Percentiles rank a stretch among this genome's conserved stretches.
phyloP scores from a whole-genome alignment of 352 stramenopile genomes.

The Phytopythium kandeliae region DNA sequence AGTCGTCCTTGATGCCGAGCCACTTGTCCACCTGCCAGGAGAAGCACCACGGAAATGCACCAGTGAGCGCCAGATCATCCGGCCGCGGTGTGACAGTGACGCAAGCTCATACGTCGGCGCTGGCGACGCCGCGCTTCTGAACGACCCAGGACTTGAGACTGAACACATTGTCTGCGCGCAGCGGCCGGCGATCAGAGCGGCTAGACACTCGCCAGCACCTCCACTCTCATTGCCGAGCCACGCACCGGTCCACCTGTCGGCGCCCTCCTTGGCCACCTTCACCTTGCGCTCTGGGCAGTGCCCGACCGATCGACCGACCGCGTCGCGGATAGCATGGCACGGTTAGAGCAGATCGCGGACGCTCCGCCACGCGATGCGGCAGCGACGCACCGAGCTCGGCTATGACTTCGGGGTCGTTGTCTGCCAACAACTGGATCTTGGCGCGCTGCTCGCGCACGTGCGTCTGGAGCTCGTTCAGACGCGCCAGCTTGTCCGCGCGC shows the following conservation, averaged over 20 bases:
- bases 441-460: conserved; percentile 39
- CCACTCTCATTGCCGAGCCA: neutral
- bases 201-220: neutral
- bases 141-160: conserved; percentile 77
- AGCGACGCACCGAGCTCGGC: conserved; percentile 39
- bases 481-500: conserved; percentile 51
- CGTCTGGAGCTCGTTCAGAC: conserved; percentile 39
- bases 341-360: too few relatives aligned
- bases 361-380: neutral
- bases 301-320: too few relatives aligned
- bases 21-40: conserved; percentile 69
- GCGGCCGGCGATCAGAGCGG: neutral
- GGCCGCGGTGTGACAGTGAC: too few relatives aligned
- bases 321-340: too few relatives aligned
- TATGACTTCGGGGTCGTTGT: conserved; percentile 71
- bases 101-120: conserved; percentile 40
- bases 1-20: conserved; percentile 83
- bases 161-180: conserved; percentile 65
- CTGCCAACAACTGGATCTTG: conserved; percentile 57
- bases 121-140: conserved; percentile 66
- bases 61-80: neutral
- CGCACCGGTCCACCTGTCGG: conserved; percentile 72
- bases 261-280: conserved; percentile 58
- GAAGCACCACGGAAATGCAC: neutral
- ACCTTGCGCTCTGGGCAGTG: conserved; percentile 34